Evolutionary conservation across 768 basidiomycete genomes (phyloP).

Genomic region (Exsudoporus frostii): DNA sequence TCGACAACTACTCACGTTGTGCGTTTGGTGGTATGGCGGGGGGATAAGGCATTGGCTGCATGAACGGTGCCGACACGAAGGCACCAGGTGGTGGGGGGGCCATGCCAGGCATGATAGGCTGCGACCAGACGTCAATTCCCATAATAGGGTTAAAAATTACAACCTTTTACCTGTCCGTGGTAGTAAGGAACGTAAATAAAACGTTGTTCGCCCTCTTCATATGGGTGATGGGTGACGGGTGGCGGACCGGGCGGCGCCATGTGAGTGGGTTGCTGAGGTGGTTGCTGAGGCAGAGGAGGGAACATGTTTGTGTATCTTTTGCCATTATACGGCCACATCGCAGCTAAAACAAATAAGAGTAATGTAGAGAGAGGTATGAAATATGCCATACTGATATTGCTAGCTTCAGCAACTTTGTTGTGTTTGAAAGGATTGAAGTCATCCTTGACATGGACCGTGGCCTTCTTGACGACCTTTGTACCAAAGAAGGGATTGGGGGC

Average conservation of each 20-base stretch:
- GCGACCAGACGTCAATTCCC: slow-evolving; percentile 5
- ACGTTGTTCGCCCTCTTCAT: slow-evolving; percentile 73
- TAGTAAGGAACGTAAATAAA: slow-evolving; percentile 82
- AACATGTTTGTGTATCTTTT: slow-evolving; percentile 82
- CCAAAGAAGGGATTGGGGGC: slow-evolving; percentile 90
- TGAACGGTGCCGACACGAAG: slow-evolving; percentile 77
- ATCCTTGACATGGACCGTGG: slow-evolving; percentile 81
- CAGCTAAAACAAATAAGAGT: slow-evolving; percentile 40
- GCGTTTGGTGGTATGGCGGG: slow-evolving; percentile 78
- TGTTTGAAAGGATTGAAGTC: slow-evolving; percentile 98
- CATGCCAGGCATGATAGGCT: slow-evolving; percentile 88
- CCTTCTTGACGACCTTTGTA: slow-evolving; percentile 71
- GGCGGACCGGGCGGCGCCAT: slow-evolving; percentile 66
- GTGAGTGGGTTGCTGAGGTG: slow-evolving; percentile 63
- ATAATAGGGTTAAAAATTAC: background rate
- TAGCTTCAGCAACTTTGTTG: slow-evolving; percentile 73
- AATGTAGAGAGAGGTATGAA: background rate
- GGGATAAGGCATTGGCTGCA: slow-evolving; percentile 85
- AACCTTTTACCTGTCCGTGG: slow-evolving; percentile 61
- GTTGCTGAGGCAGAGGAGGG: slow-evolving; percentile 56
- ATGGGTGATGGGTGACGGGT: slow-evolving; percentile 68
- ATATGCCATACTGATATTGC: slow-evolving; percentile 61
- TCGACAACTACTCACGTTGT: slow-evolving; percentile 31
- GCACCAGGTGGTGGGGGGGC: slow-evolving; percentile 74
- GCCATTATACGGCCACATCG: slow-evolving; percentile 86